These are phyloP conservation scores for Infundibulicybe gibba DNA, from an alignment of 768 basidiomycete genomes.

Conservation along the genomic window DNA sequence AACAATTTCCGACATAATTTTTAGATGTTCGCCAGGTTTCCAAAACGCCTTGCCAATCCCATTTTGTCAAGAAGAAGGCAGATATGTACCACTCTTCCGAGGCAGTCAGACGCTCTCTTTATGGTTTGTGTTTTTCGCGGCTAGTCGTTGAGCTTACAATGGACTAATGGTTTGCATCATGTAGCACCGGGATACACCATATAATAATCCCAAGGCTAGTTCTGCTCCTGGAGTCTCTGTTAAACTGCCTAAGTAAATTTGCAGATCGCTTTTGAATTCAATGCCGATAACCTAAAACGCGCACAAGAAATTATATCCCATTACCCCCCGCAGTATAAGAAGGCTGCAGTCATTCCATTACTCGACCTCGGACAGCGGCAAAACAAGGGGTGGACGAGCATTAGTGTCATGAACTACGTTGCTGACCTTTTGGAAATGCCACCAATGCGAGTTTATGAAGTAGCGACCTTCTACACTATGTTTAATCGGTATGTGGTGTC, in stretches of 20 bases:
- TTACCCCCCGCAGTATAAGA: conserved; percentile 98
- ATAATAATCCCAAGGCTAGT: conserved; percentile 88
- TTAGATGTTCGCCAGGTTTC: conserved; percentile 27
- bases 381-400: conserved; percentile 98
- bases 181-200: conserved; percentile 91
- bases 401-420: conserved; percentile 98
- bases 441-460: conserved; percentile 99
- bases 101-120: conserved; percentile 81
- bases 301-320: conserved; percentile 88
- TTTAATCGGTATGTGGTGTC: conserved; percentile 78
- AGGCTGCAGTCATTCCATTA: conserved; percentile 95
- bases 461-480: conserved; percentile 99
- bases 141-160: conserved; percentile 1
- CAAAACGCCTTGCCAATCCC: conserved; percentile 23
- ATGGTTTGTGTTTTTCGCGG: conserved; percentile 51
- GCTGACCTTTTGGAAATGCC: conserved; percentile 92
- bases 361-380: conserved; percentile 96
- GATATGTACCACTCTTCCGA: conserved; percentile 39
- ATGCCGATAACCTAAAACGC: conserved; percentile 74
- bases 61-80: conserved; percentile 23
- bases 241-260: background rate
- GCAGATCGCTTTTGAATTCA: conserved; percentile 90
- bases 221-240: too few relatives aligned
- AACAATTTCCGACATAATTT: conserved; percentile 3
- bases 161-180: conserved; percentile 11